phyloP scores from a whole-genome alignment of 73 alveolate species.

The Blepharisma stoltei region DNA sequence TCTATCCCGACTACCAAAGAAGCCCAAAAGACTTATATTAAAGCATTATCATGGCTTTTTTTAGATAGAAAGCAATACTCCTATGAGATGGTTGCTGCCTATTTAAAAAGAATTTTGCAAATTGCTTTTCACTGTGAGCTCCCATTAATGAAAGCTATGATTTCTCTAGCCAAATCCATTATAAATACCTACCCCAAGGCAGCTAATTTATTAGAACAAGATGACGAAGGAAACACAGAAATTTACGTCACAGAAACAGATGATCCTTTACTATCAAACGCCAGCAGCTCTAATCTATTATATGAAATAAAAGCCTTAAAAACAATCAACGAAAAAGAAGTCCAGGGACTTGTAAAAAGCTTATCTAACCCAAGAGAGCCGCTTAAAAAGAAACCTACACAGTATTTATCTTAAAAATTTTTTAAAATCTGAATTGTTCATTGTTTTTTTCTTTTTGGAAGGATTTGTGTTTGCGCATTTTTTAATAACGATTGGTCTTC shows the following conservation, averaged over 20 bases:
- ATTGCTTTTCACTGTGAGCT: constrained; percentile 21
- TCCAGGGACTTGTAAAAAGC: neutral
- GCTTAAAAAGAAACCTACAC: neutral
- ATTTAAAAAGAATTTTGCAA: constrained; percentile 18
- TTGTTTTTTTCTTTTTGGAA: neutral
- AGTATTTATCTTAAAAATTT: neutral
- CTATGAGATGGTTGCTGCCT: constrained; percentile 7
- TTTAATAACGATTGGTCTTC: neutral
- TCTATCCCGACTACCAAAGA: neutral
- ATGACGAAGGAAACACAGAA: neutral
- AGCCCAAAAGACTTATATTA: neutral
- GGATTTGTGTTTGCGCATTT: neutral
- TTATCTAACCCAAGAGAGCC: neutral
- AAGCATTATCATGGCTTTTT: constrained; percentile 12
- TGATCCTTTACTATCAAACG: neutral
- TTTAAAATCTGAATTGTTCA: constrained; percentile 13
- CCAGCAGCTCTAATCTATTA: neutral
- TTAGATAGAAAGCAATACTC: constrained; percentile 2
- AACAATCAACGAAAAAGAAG: neutral
- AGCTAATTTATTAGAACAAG: neutral
- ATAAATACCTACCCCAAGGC: neutral
- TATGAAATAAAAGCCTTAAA: neutral
- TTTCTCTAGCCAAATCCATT: neutral
- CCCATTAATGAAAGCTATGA: neutral
- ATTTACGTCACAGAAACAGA: neutral